Evolutionary conservation across 805 yeast species (phyloP), one percentile per base, ranked within the genome.

Genomic region (Lachancea sp.): DNA sequence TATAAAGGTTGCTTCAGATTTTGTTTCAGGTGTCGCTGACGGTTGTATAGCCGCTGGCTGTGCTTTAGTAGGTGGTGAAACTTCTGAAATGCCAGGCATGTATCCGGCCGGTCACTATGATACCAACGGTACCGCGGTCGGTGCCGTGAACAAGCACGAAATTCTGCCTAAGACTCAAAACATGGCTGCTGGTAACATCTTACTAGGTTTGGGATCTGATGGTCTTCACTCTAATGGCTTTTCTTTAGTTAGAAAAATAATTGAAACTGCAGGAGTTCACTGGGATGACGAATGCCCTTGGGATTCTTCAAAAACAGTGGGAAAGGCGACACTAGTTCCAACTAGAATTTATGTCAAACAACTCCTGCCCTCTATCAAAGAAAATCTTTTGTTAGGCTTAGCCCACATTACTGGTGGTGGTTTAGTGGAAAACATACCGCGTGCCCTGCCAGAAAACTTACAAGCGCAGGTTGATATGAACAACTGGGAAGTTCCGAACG

Each of bases 401-500:
- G 96, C 98, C 2, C 95, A 92, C 58, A 92, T 92, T 56, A 92
- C 99, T 18, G 99, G 99, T 46, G 99, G 99, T 63, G 99, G 99
- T 39, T 71, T 92, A 40, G 81, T 92, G 21, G 99, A 92, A 65
- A 92, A 92, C 64, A 79, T 90, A 43, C 99, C 99, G 40, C 78
- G 99, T 61, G 92, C 95, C 15, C 71, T 92, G 46, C 98, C 98
- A 43, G 66, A 75, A 43, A 64, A 77, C 52, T 69, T 92, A 46
- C 80, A 81, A 54, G 98, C 97, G 11, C 70, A 70, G 49, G 76
- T 92, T 37, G 96, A 90, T 61, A 79, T 83, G 59, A 67, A 66
- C 41, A 67, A 75, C 8, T 90, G 97, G 96, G 75, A 77, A 48
- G 80, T 92, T 24, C 95, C 95, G 28, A 80, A 73, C 25, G 87